phyloP scores from a whole-genome alignment of 768 basidiomycete genomes.

The Suillus hirtellus region DNA sequence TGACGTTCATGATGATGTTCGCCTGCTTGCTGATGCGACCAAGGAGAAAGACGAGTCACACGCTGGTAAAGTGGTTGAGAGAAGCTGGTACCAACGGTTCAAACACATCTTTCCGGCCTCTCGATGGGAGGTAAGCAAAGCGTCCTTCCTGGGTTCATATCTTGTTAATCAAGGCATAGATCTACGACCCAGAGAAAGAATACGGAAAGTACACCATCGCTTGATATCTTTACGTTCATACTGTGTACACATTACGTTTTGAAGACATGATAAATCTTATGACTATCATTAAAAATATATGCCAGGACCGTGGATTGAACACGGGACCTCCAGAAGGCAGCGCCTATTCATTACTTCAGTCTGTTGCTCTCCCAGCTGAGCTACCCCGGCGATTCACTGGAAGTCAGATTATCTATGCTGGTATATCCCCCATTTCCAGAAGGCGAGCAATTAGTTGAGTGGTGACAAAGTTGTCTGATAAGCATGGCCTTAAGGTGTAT shows the following conservation, averaged over 20 bases:
- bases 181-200: conserved; percentile 92
- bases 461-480: background rate
- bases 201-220: conserved; percentile 91
- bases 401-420: background rate
- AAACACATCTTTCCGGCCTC: conserved; percentile 98
- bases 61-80: conserved; percentile 97
- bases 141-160: conserved; percentile 5
- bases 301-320: conserved; percentile 47
- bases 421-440: background rate
- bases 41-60: conserved; percentile 98
- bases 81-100: conserved; percentile 93
- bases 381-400: conserved; percentile 26
- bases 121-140: conserved; percentile 87
- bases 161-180: conserved; percentile 39
- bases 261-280: background rate
- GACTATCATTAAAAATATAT: conserved; percentile 14
- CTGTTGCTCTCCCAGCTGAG: conserved; percentile 42
- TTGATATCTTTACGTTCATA: conserved; percentile 20
- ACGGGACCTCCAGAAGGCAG: conserved; percentile 42
- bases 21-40: conserved; percentile 90
- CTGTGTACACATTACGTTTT: background rate
- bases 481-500: background rate
- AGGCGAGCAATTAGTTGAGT: background rate
- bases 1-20: conserved; percentile 98
- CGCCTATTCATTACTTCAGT: conserved; percentile 26